phyloP scores from a whole-genome alignment of 352 stramenopile genomes.

The Pythium coloratum region DNA sequence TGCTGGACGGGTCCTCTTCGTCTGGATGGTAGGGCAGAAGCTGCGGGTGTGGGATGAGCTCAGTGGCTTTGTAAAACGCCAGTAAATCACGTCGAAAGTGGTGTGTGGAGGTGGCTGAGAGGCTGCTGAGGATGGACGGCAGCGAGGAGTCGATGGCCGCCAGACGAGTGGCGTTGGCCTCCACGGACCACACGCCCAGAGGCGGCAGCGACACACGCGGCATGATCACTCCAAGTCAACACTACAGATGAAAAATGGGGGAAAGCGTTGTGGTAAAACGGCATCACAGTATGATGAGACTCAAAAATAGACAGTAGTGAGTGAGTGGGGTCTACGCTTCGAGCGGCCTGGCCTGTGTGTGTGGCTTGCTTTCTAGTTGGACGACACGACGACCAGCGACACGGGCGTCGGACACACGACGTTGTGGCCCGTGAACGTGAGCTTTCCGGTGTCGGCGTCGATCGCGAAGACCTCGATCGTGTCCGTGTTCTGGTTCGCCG shows the following conservation, averaged over 20 bases:
- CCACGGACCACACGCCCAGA: conserved; percentile 45
- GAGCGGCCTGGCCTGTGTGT: neutral
- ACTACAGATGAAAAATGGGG: neutral
- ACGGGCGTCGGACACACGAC: conserved; percentile 40
- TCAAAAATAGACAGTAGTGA: conserved; percentile 7
- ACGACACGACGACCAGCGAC: conserved; percentile 30
- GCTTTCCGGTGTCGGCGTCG: conserved; percentile 33
- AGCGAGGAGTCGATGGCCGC: conserved; percentile 23
- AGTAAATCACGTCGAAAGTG: conserved; percentile 63
- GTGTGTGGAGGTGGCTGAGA: conserved; percentile 27
- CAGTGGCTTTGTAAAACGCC: conserved; percentile 51
- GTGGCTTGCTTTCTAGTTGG: neutral
- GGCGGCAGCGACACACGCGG: conserved; percentile 4
- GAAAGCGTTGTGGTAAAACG: neutral
- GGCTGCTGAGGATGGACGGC: conserved; percentile 13
- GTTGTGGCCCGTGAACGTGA: conserved; percentile 35
- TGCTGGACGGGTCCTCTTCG: conserved; percentile 51
- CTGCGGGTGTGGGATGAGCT: conserved; percentile 63
- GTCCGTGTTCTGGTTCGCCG: conserved; percentile 52
- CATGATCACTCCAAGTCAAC: conserved; percentile 3
- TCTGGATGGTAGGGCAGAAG: conserved; percentile 60
- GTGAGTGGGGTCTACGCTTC: neutral
- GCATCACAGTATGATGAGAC: conserved; percentile 5
- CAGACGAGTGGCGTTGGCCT: conserved; percentile 44
- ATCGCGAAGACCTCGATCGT: conserved; percentile 47